phyloP scores from a whole-genome alignment of 257 asterid genomes.

The Solanum verrucosum region DNA sequence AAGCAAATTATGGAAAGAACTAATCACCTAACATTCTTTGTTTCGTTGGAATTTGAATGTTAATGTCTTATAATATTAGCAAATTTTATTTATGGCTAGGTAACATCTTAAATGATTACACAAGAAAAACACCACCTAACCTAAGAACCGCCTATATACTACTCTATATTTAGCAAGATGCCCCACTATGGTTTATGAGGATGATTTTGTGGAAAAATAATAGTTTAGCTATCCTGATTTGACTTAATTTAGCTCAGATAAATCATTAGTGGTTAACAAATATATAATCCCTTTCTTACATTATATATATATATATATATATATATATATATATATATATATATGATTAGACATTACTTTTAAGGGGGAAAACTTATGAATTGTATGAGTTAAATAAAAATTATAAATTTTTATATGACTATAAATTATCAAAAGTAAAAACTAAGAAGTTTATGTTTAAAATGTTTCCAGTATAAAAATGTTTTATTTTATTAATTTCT shows the following conservation, averaged over 20 bases:
- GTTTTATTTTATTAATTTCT: not conserved
- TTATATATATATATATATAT: not conserved
- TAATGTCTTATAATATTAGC: not conserved
- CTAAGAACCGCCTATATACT: not conserved
- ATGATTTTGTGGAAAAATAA: not conserved
- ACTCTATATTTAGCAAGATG: not conserved
- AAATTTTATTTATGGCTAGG: not conserved
- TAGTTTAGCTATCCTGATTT: not conserved
- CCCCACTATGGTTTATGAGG: not conserved
- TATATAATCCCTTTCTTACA: not conserved
- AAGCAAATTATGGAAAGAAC: not conserved
- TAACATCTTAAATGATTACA: not conserved
- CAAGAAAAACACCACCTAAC: not conserved
- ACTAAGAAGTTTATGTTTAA: not conserved
- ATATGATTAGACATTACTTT: not conserved
- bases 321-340: no score
- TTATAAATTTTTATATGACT: not conserved
- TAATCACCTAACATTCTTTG: not conserved
- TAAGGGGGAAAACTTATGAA: not conserved
- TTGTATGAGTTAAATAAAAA: not conserved
- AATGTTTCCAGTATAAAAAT: not conserved
- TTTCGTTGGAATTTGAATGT: not conserved
- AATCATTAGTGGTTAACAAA: not conserved
- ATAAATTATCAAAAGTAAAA: not conserved
- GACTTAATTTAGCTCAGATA: not conserved